Evolutionary conservation across 2,329 filamentous ascomycete species (phyloP).

Genomic region (Fusarium avenaceum): DNA sequence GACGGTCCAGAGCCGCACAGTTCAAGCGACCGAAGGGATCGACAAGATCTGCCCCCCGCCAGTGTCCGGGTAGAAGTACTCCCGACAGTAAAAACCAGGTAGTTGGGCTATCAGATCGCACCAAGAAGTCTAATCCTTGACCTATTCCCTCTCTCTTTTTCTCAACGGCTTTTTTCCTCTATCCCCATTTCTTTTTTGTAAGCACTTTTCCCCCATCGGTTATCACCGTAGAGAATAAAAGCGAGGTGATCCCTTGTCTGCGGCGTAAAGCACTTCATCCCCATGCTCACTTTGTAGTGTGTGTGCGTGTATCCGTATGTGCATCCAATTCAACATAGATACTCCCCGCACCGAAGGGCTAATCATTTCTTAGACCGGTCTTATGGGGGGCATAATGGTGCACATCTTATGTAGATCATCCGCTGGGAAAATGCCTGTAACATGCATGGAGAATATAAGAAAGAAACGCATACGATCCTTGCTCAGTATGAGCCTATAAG

Average conservation of each 20-base stretch:
- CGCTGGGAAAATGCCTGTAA: conserved; percentile 25
- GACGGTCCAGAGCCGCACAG: conserved; percentile 43
- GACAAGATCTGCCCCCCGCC: conserved; percentile 49
- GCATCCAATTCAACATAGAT: conserved; percentile 5
- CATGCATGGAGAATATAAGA: conserved; percentile 13
- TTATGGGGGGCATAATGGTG: conserved; percentile 42
- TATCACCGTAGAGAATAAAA: conserved; percentile 1
- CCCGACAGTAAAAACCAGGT: conserved; percentile 37
- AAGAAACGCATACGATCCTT: background rate
- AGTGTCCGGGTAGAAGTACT: conserved; percentile 41
- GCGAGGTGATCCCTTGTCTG: background rate
- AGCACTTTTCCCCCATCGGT: background rate
- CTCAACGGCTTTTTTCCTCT: background rate
- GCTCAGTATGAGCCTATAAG: background rate
- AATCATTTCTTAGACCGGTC: conserved; percentile 30
- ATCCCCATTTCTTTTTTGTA: too few species aligned
- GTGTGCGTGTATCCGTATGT: background rate
- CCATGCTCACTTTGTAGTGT: background rate
- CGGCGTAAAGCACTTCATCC: background rate
- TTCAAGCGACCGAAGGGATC: conserved; percentile 41
- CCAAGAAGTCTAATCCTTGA: conserved; percentile 18
- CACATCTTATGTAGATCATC: conserved; percentile 50
- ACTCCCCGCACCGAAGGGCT: conserved; percentile 30
- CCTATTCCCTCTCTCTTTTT: background rate
- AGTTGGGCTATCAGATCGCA: conserved; percentile 31